Evolutionary conservation across 331 rosid species (phyloP), one percentile per base, ranked within the genome.

Genomic region (Malus hybrid): DNA sequence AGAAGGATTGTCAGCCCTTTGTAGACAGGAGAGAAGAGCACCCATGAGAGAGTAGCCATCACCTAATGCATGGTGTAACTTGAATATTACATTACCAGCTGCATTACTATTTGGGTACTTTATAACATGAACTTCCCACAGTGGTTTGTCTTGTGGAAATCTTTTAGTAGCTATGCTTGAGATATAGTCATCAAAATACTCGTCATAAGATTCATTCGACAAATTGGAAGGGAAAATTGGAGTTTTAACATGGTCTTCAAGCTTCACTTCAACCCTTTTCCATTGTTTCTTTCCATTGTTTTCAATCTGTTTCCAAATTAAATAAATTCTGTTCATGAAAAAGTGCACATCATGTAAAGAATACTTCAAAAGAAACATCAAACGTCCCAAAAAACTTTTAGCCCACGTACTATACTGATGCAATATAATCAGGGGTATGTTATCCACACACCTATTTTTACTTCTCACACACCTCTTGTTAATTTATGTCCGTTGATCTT

Each of bases 51-150:
- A 83, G 53, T 81, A 85, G 20, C 29, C 29, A 28, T 28, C 29
- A 28, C 29, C 29, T 28, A 28, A 28, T 28, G 29, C 29, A 28
- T 28, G 29, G 29, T 28, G 29, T 3, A 28, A 28, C 29, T 28
- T 28, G 29, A 28, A 28, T 28, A 28, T 28, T 2, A 28, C 3
- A 28, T 28, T 28, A 28, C 29, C 29, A 28, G 29, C 29, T 28
- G 29, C 29, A 28, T 28, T 28, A 3, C 29, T 28, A 28, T 28
- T 28, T 28, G 29, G 29, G 29, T 36, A 36, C 86, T 85, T 84
- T 15, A 90, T 16, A 1, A 90, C 13, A 70, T 86, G 93, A 19
- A 84, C 20, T 80, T 84, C 89, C 96, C 96, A 88, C 0, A 82
- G 66, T 9, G 90, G 87, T 62, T 76, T 88, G 10, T 61, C 68